phyloP scores from a whole-genome alignment of 148 eudicot species.

The Spergularia marina region DNA sequence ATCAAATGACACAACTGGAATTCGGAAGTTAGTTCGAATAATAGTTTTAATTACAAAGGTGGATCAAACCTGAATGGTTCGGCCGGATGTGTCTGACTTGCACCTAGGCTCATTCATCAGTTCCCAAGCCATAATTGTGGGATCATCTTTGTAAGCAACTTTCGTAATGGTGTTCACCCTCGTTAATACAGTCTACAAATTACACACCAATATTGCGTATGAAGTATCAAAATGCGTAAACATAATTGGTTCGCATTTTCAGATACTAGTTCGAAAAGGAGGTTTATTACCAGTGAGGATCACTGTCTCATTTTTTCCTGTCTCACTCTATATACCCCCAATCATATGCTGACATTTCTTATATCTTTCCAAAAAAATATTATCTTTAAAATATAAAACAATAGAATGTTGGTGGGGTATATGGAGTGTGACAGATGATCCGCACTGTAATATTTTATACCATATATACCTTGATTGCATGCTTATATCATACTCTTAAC shows the following conservation, averaged over 20 bases:
- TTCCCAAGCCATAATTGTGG: slow-evolving; percentile 85
- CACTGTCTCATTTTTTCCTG: no score
- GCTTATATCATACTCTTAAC: background rate
- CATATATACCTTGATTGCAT: background rate
- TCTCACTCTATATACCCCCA: no score
- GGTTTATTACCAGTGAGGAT: no score
- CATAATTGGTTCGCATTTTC: background rate
- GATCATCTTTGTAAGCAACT: slow-evolving; percentile 62
- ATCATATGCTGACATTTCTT: no score
- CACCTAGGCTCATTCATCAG: slow-evolving; percentile 85
- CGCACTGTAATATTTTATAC: no score
- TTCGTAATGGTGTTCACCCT: slow-evolving; percentile 58
- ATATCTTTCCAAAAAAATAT: no score
- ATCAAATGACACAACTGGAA: no score
- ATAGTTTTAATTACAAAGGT: background rate
- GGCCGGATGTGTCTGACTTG: slow-evolving; percentile 55
- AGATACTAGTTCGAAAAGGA: background rate
- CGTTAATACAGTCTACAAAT: slow-evolving; percentile 49
- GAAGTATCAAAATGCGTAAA: background rate
- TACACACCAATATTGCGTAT: background rate
- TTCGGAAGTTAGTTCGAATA: no score
- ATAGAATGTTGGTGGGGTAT: no score
- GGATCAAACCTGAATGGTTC: slow-evolving; percentile 49
- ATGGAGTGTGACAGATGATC: no score
- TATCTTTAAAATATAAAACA: no score